phyloP scores from a whole-genome alignment of 1,284 basidiomycete species.

The Sparassis latifolia region DNA sequence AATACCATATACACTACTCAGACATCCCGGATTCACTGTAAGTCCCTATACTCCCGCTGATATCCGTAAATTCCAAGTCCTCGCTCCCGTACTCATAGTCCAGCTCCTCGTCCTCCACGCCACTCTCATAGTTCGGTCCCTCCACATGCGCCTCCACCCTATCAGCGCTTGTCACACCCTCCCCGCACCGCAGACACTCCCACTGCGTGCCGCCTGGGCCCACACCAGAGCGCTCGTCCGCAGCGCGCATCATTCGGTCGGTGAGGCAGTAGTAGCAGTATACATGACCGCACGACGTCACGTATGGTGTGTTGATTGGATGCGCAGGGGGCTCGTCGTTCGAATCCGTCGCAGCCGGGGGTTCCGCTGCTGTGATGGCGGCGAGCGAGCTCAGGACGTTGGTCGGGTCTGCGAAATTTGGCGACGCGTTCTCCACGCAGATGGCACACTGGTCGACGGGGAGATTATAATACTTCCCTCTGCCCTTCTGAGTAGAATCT shows the following conservation, averaged over 20 bases:
- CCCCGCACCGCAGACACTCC: constrained; percentile 77
- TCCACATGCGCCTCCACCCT: constrained; percentile 36
- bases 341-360: constrained; percentile 8
- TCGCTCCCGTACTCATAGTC: constrained; percentile 23
- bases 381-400: constrained; percentile 41
- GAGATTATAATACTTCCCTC: constrained; percentile 60
- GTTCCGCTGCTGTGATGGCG: constrained; percentile 7
- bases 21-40: constrained; percentile 41
- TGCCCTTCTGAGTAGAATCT: constrained; percentile 8
- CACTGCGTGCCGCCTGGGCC: constrained; percentile 41
- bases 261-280: constrained; percentile 90
- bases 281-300: constrained; percentile 70
- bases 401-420: constrained; percentile 45
- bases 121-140: constrained; percentile 22
- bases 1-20: too few species aligned
- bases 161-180: constrained; percentile 51
- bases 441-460: constrained; percentile 71
- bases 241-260: constrained; percentile 68
- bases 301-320: constrained; percentile 67
- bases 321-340: constrained; percentile 43
- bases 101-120: constrained; percentile 15
- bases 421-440: constrained; percentile 67
- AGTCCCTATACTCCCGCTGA: constrained; percentile 27
- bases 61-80: constrained; percentile 24
- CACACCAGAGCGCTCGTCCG: constrained; percentile 52